These are phyloP conservation scores for Nemophila menziesii DNA, from an alignment of 257 asterid genomes.

Conservation along the genomic window DNA sequence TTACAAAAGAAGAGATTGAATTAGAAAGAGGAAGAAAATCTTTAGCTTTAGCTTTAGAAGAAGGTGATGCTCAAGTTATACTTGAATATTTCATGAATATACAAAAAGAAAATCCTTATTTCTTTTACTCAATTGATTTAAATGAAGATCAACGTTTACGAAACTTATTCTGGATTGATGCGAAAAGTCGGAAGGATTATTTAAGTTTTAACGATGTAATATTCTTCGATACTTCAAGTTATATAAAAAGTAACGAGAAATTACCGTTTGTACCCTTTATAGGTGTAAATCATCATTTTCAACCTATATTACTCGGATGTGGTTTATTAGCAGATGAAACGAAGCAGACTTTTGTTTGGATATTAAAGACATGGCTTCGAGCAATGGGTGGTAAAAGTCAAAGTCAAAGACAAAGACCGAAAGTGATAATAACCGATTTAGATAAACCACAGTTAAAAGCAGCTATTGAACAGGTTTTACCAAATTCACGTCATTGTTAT, in stretches of 20 bases:
- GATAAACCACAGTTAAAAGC: constrained; percentile 54
- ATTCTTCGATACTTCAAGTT: constrained; percentile 66
- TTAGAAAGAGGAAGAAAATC: constrained; percentile 50
- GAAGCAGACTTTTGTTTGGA: constrained; percentile 68
- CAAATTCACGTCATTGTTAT: constrained; percentile 59
- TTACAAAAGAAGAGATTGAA: constrained; percentile 41
- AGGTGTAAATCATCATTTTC: constrained; percentile 95
- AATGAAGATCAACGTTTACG: constrained; percentile 79
- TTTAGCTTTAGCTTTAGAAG: constrained; percentile 61
- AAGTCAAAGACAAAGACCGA: constrained; percentile 72
- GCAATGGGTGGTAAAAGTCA: constrained; percentile 92
- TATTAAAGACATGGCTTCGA: constrained; percentile 89
- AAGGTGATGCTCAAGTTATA: constrained; percentile 79
- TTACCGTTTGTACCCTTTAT: constrained; percentile 72
- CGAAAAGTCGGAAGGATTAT: constrained; percentile 77
- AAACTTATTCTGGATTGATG: constrained; percentile 92
- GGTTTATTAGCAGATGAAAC: constrained; percentile 73
- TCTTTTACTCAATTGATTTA: constrained; percentile 78
- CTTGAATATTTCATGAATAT: constrained; percentile 69
- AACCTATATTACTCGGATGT: constrained; percentile 84
- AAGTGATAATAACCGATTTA: constrained; percentile 65
- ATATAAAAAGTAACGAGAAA: constrained; percentile 61
- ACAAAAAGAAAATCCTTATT: constrained; percentile 62
- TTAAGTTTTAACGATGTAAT: constrained; percentile 63
- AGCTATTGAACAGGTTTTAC: constrained; percentile 67